A percentile compares a stretch with the other conserved stretches of the same genome.
These are phyloP conservation scores for Chlamydomonas incerta DNA, from an alignment of 139 green algal genomes.

Conservation along the genomic window DNA sequence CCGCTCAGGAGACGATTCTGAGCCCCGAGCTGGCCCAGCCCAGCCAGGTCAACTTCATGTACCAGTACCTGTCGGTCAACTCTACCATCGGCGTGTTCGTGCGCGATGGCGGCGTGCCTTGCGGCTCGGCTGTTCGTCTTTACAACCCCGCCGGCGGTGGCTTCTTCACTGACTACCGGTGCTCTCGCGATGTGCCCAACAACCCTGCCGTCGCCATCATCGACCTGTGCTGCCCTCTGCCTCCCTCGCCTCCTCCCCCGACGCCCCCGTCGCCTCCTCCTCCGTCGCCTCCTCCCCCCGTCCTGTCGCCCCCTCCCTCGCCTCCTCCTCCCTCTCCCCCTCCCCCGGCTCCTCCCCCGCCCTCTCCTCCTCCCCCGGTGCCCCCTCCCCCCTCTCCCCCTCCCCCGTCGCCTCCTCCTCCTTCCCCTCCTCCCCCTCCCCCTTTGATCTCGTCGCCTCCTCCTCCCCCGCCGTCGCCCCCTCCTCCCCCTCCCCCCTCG, in stretches of 20 bases:
- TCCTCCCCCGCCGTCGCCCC: conserved; percentile 2
- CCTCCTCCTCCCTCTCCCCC: conserved; percentile 3
- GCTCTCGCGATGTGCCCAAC: not conserved
- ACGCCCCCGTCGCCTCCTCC: not conserved
- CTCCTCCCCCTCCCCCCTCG: not conserved
- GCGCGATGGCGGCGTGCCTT: conserved; percentile 9
- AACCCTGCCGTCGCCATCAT: not conserved
- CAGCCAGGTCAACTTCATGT: not conserved
- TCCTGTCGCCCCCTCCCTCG: not conserved
- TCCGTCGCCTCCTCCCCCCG: not conserved
- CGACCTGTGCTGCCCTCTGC: conserved; percentile 27
- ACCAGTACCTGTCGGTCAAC: not conserved
- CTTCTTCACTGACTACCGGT: not conserved
- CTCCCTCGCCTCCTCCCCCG: not conserved
- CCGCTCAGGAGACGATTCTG: not conserved
- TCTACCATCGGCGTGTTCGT: not conserved
- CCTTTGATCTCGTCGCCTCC: conserved; percentile 7
- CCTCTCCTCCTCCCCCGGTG: not conserved
- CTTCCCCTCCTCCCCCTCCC: not conserved
- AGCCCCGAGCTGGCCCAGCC: conserved; percentile 1
- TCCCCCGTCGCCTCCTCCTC: not conserved
- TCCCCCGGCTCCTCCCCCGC: conserved; percentile 1
- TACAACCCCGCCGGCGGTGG: conserved; percentile 1
- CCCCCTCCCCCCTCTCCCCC: not conserved
- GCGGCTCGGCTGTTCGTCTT: conserved; percentile 9